These are phyloP conservation scores for Colletotrichum sp. DNA, from an alignment of 2,329 filamentous ascomycete species.

Conservation along the genomic window DNA sequence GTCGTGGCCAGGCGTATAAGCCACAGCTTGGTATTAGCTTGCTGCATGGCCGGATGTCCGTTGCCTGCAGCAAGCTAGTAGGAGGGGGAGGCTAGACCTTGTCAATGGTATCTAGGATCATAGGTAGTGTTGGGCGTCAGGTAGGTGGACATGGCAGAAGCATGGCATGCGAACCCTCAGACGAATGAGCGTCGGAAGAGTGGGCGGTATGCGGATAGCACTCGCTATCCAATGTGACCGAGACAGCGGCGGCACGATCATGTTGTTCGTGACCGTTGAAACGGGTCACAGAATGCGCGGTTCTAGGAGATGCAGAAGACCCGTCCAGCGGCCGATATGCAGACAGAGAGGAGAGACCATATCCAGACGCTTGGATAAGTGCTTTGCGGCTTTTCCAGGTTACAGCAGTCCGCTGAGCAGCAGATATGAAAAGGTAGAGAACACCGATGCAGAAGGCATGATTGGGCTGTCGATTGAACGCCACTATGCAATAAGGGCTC, in stretches of 20 bases:
- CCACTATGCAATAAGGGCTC: conserved; percentile 16
- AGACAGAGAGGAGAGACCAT: neutral
- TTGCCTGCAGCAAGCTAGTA: neutral
- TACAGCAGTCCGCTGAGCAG: neutral
- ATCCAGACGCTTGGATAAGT: neutral
- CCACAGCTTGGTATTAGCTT: neutral
- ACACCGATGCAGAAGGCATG: neutral
- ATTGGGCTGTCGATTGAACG: neutral
- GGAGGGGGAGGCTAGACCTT: neutral
- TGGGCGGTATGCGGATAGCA: neutral
- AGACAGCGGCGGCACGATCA: neutral
- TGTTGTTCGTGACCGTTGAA: neutral
- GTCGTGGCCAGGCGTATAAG: conserved; percentile 5
- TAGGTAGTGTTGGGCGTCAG: neutral
- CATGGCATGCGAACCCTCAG: neutral
- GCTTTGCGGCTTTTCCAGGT: neutral
- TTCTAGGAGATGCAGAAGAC: neutral
- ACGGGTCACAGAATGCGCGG: neutral
- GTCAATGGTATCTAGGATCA: neutral
- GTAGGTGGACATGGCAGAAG: neutral
- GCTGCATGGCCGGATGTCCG: conserved; percentile 18
- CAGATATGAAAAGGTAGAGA: neutral
- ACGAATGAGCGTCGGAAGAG: neutral
- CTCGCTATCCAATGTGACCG: neutral
- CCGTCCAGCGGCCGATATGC: neutral